phyloP scores from a whole-genome alignment of 2,329 filamentous ascomycete genomes.

The Colletotrichum kahawae region DNA sequence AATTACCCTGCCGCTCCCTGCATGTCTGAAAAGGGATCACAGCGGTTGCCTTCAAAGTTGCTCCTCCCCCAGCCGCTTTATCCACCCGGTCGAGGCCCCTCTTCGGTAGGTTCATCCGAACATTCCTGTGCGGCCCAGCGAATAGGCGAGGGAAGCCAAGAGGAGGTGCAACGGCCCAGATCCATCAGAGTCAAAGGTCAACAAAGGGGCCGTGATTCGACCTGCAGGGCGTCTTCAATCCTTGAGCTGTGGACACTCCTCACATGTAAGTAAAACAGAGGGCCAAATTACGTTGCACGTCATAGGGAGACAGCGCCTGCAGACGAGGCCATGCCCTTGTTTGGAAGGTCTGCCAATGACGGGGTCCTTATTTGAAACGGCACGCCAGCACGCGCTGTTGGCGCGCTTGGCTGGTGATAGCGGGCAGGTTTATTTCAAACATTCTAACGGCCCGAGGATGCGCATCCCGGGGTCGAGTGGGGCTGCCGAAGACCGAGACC shows the following conservation, averaged over 20 bases:
- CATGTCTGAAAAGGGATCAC: neutral
- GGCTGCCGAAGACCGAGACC: slow-evolving; percentile 13
- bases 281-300: slow-evolving; percentile 3
- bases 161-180: neutral
- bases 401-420: neutral
- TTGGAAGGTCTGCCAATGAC: neutral
- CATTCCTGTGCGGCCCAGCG: neutral
- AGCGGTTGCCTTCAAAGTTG: neutral
- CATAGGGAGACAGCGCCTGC: neutral
- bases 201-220: neutral
- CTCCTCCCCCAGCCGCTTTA: neutral
- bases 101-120: slow-evolving; percentile 8
- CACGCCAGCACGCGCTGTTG: neutral
- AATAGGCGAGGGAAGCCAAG: neutral
- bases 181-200: neutral
- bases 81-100: neutral
- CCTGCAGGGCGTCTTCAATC: neutral
- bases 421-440: slow-evolving; percentile 11
- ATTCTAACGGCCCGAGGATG: slow-evolving; percentile 6
- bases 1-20: neutral
- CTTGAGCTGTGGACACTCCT: neutral
- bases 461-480: slow-evolving; percentile 1
- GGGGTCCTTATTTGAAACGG: slow-evolving; percentile 11
- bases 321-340: neutral
- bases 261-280: neutral